Percentiles rank a stretch among this genome's conserved stretches.
These are phyloP conservation scores for Rhodotorula graminis DNA, from an alignment of 768 basidiomycete genomes.

Conservation along the genomic window DNA sequence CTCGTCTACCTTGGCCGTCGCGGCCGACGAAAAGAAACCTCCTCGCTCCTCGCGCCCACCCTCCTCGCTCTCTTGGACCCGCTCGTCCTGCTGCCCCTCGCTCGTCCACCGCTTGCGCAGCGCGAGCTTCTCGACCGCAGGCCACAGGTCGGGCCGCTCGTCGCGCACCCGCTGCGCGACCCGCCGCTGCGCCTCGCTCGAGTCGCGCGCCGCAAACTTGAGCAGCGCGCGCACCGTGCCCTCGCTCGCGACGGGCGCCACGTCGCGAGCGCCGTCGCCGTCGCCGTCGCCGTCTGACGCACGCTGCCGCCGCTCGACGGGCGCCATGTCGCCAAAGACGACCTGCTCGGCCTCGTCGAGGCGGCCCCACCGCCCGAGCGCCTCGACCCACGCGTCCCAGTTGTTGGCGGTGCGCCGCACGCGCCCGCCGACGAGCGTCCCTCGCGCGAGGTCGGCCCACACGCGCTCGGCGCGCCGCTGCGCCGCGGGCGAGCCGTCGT, in stretches of 20 bases:
- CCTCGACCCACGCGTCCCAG: slow-evolving; percentile 80
- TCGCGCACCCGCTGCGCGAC: slow-evolving; percentile 1
- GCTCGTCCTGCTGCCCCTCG: neutral
- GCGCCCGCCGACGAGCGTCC: neutral
- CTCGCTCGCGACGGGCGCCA: slow-evolving; percentile 2
- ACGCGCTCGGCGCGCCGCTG: slow-evolving; percentile 55
- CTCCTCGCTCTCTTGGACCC: neutral
- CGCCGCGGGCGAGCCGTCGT: slow-evolving; percentile 51
- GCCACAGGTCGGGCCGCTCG: slow-evolving; percentile 23
- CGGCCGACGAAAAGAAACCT: neutral
- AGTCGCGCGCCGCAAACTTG: slow-evolving; percentile 25
- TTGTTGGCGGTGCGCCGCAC: slow-evolving; percentile 59
- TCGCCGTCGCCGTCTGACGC: no score
- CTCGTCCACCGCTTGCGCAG: neutral
- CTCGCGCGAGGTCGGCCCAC: slow-evolving; percentile 53
- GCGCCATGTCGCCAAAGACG: slow-evolving; percentile 61
- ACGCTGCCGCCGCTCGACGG: neutral
- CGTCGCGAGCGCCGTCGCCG: neutral
- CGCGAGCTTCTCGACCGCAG: slow-evolving; percentile 4
- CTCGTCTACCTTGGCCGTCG: neutral
- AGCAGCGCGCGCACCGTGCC: slow-evolving; percentile 28
- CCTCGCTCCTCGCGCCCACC: neutral
- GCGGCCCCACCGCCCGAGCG: slow-evolving; percentile 66
- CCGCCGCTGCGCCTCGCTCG: neutral
- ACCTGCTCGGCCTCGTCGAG: slow-evolving; percentile 64